These are phyloP conservation scores for Pleurotus cornucopiae DNA, from an alignment of 768 basidiomycete species.

Conservation along the genomic window DNA sequence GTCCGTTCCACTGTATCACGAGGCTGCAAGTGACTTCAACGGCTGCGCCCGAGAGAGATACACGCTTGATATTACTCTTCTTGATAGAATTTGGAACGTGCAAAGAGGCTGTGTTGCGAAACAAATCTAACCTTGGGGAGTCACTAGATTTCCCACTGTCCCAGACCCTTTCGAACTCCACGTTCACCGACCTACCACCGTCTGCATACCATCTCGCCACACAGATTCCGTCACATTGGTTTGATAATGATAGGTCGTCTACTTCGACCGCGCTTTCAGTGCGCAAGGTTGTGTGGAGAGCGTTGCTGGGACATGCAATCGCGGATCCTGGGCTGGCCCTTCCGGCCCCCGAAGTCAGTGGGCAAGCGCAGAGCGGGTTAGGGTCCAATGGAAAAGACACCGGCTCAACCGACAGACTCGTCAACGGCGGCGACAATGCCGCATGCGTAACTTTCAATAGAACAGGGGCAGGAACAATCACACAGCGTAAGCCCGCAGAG, in stretches of 20 bases:
- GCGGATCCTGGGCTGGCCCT: background rate
- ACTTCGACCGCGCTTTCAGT: conserved; percentile 45
- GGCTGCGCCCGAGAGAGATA: too few relatives aligned
- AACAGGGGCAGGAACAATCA: conserved; percentile 1
- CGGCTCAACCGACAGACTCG: too few relatives aligned
- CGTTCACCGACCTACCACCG: conserved; percentile 35
- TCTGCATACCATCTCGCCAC: conserved; percentile 68
- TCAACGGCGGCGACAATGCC: too few relatives aligned
- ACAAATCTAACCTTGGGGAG: conserved; percentile 8
- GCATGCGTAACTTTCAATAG: background rate
- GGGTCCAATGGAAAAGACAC: too few relatives aligned
- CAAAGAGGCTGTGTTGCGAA: background rate
- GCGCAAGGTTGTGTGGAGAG: conserved; percentile 71
- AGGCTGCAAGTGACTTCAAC: background rate
- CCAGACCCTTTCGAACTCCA: conserved; percentile 22
- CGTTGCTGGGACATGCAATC: conserved; percentile 26
- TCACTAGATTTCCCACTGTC: conserved; percentile 55
- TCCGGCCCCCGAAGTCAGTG: too few relatives aligned
- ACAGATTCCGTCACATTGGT: conserved; percentile 66
- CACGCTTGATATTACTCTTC: too few relatives aligned
- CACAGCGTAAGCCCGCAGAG: background rate
- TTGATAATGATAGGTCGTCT: conserved; percentile 26
- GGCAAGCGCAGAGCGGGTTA: too few relatives aligned
- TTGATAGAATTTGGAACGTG: too few relatives aligned
- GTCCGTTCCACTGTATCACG: background rate